Conservation (phyloP, 148 eudicot species). For the Polygonum maritimum region DNA sequence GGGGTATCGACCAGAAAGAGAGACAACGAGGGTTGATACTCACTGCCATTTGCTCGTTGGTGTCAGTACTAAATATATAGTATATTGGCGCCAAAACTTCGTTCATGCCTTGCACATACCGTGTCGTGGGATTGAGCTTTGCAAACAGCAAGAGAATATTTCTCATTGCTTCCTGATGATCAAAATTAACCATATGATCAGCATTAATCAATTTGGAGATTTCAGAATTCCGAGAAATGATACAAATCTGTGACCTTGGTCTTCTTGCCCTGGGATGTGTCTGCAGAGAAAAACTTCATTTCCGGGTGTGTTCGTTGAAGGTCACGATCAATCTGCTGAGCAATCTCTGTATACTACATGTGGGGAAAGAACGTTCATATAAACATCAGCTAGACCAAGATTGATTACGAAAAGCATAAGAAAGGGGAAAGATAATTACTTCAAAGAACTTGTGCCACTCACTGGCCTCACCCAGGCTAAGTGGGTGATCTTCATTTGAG, state of each 20-base stretch:
- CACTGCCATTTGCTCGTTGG: constrained; percentile 50
- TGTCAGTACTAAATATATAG: constrained; percentile 44
- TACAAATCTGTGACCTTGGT: constrained; percentile 15
- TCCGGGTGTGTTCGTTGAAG: constrained; percentile 66
- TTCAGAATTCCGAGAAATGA: not conserved
- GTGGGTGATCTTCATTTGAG: constrained; percentile 53
- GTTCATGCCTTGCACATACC: constrained; percentile 78
- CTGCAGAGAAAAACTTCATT: constrained; percentile 43
- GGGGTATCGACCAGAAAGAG: not conserved
- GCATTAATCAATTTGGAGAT: not conserved
- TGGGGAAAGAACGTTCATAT: constrained; percentile 7
- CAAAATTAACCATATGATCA: not conserved
- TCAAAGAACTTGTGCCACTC: constrained; percentile 57
- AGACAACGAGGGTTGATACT: constrained; percentile 17
- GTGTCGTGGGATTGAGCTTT: constrained; percentile 59
- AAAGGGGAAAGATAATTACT: constrained; percentile 19
- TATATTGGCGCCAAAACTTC: constrained; percentile 65
- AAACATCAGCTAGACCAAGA: not conserved
- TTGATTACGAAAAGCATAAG: not conserved
- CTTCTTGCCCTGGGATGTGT: constrained; percentile 36
- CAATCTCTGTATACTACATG: constrained; percentile 41
- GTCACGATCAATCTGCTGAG: constrained; percentile 65
- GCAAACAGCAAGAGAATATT: constrained; percentile 60
- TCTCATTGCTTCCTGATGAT: constrained; percentile 53
- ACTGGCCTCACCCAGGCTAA: constrained; percentile 43